phyloP scores from a whole-genome alignment of 2,329 filamentous ascomycete species.

The Colletotrichum orbiculare region DNA sequence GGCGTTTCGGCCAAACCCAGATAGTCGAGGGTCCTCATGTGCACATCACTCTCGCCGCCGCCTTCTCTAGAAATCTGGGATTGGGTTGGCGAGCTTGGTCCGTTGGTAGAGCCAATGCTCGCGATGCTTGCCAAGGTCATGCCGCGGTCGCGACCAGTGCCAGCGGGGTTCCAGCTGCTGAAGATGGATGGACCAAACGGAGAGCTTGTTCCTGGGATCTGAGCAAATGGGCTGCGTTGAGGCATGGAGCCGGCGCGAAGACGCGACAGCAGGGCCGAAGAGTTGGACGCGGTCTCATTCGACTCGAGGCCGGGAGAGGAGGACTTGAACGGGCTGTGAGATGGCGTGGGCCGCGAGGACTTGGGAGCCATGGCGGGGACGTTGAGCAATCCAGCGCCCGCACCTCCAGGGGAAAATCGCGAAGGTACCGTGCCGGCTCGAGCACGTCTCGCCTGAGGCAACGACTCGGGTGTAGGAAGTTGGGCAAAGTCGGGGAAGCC shows the following conservation, averaged over 20 bases:
- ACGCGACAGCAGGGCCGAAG: conserved; percentile 82
- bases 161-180: conserved; percentile 76
- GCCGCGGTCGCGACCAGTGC: conserved; percentile 79
- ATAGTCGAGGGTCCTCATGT: conserved; percentile 92
- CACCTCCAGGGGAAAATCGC: conserved; percentile 83
- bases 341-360: conserved; percentile 85
- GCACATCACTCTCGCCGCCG: conserved; percentile 85
- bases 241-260: conserved; percentile 95
- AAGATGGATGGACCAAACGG: conserved; percentile 94
- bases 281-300: conserved; percentile 60
- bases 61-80: conserved; percentile 89
- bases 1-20: conserved; percentile 94
- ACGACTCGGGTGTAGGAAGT: conserved; percentile 72
- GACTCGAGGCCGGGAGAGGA: conserved; percentile 66
- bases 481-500: conserved; percentile 92
- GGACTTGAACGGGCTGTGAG: conserved; percentile 87
- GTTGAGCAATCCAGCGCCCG: conserved; percentile 68
- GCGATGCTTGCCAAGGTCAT: conserved; percentile 85
- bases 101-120: conserved; percentile 86
- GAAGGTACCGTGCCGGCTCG: conserved; percentile 97
- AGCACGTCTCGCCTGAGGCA: conserved; percentile 80
- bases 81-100: conserved; percentile 86
- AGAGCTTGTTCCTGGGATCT: conserved; percentile 60
- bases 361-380: conserved; percentile 74
- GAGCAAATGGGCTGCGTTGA: conserved; percentile 79